Percentiles rank a stretch among this genome's conserved stretches.
phyloP scores from a whole-genome alignment of 768 basidiomycete genomes.

The Xanthoconium stramineum region DNA sequence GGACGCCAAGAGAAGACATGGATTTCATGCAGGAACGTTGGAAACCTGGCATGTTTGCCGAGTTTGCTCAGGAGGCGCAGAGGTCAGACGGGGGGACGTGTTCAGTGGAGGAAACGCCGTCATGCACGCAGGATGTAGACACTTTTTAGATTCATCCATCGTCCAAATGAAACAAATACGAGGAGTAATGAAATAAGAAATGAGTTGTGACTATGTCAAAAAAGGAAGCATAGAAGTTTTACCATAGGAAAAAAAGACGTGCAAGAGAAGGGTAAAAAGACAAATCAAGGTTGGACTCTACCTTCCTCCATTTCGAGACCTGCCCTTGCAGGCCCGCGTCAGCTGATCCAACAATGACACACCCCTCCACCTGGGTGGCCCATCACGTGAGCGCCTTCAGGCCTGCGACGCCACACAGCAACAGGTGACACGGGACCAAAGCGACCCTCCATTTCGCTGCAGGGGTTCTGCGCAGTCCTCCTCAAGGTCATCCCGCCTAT shows the following conservation, averaged over 20 bases:
- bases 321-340: conserved; percentile 22
- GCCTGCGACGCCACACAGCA: conserved; percentile 12
- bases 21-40: conserved; percentile 72
- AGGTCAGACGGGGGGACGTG: background rate
- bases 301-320: conserved; percentile 7
- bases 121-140: background rate
- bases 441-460: conserved; percentile 3
- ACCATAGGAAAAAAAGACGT: background rate
- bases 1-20: conserved; percentile 71
- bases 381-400: conserved; percentile 7
- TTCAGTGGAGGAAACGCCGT: background rate
- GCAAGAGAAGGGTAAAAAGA: background rate
- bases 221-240: background rate
- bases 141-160: conserved; percentile 1
- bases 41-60: conserved; percentile 37
- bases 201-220: conserved; percentile 3
- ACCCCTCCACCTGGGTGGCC: conserved; percentile 16
- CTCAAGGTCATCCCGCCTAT: conserved; percentile 16
- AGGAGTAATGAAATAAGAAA: conserved; percentile 19
- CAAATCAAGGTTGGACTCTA: background rate
- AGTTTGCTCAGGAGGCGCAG: conserved; percentile 11
- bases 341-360: conserved; percentile 40
- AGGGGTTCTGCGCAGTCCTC: conserved; percentile 23
- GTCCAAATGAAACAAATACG: conserved; percentile 15
- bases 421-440: conserved; percentile 13